phyloP scores from a whole-genome alignment of 1,284 basidiomycete species.

The Phylloboletellus chloephorus region DNA sequence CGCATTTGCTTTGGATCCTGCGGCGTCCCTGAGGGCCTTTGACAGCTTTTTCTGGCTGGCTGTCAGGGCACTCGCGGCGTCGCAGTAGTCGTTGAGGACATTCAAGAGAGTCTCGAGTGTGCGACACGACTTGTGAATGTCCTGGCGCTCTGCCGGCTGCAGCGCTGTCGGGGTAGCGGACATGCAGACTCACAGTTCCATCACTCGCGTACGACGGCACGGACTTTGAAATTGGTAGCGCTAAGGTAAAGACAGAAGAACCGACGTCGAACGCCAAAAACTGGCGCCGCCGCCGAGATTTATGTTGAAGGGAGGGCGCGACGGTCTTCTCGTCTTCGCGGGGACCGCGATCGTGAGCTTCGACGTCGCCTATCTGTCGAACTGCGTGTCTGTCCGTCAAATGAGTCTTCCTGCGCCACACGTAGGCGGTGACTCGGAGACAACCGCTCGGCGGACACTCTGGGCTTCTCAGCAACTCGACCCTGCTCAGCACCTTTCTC shows the following conservation, averaged over 20 bases:
- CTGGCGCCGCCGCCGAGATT: too few species aligned
- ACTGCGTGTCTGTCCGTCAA: neutral
- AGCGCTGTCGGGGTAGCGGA: constrained; percentile 1
- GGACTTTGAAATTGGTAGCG: constrained; percentile 23
- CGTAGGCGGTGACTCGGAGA: neutral
- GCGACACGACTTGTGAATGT: constrained; percentile 76
- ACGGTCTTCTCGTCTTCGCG: constrained; percentile 8
- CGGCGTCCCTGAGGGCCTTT: constrained; percentile 62
- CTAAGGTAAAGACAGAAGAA: neutral
- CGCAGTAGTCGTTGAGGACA: constrained; percentile 67
- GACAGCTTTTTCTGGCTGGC: constrained; percentile 67
- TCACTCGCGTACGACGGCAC: constrained; percentile 3
- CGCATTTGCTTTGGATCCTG: constrained; percentile 52
- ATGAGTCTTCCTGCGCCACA: neutral
- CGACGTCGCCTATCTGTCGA: constrained; percentile 1
- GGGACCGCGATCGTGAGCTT: constrained; percentile 19
- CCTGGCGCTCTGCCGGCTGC: constrained; percentile 49
- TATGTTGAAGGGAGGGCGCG: too few species aligned
- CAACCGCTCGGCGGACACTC: neutral
- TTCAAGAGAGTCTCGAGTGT: constrained; percentile 62
- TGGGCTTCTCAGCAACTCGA: neutral
- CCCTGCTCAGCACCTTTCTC: constrained; percentile 1
- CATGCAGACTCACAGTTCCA: constrained; percentile 10
- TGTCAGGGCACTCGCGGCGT: constrained; percentile 57
- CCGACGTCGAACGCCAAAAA: neutral